Percentiles rank a stretch among this genome's conserved stretches.
phyloP scores from a whole-genome alignment of 164 flowering plant species.

The Chimonanthus salicifolius region DNA sequence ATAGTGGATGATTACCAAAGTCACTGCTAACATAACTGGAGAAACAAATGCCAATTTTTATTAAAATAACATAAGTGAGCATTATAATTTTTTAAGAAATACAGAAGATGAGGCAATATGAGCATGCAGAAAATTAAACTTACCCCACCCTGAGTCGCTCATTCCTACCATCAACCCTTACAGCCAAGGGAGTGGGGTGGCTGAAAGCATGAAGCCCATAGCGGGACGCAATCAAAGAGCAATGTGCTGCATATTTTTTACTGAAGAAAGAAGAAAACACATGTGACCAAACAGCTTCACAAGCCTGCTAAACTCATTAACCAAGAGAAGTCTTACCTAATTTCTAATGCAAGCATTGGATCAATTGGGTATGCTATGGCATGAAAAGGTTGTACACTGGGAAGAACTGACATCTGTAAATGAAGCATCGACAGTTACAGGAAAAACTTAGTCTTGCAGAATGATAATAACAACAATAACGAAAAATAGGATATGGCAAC shows the following conservation, averaged over 20 bases:
- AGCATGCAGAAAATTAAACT: conserved; percentile 12
- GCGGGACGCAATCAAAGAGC: conserved; percentile 77
- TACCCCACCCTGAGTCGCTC: conserved; percentile 81
- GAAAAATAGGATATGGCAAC: background rate
- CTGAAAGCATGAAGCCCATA: conserved; percentile 65
- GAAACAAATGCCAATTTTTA: background rate
- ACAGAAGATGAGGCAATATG: background rate
- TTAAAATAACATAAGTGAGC: background rate
- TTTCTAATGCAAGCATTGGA: conserved; percentile 88
- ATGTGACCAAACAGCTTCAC: background rate
- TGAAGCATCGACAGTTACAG: background rate
- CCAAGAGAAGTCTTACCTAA: conserved; percentile 43
- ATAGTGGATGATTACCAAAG: conserved; percentile 95
- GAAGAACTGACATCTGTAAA: conserved; percentile 82
- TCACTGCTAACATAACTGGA: conserved; percentile 95
- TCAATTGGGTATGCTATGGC: conserved; percentile 97
- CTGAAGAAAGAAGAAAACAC: conserved; percentile 32
- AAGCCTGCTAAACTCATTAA: no score
- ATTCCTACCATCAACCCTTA: conserved; percentile 56
- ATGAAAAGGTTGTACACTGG: conserved; percentile 99
- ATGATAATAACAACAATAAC: background rate
- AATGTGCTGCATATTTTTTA: conserved; percentile 90
- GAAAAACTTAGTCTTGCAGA: background rate
- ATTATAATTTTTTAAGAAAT: background rate
- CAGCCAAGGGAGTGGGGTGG: conserved; percentile 50